Conservation (phyloP, 225 moss, liverwort and hornwort species). For the Pseudisothecium myosuroides region DNA sequence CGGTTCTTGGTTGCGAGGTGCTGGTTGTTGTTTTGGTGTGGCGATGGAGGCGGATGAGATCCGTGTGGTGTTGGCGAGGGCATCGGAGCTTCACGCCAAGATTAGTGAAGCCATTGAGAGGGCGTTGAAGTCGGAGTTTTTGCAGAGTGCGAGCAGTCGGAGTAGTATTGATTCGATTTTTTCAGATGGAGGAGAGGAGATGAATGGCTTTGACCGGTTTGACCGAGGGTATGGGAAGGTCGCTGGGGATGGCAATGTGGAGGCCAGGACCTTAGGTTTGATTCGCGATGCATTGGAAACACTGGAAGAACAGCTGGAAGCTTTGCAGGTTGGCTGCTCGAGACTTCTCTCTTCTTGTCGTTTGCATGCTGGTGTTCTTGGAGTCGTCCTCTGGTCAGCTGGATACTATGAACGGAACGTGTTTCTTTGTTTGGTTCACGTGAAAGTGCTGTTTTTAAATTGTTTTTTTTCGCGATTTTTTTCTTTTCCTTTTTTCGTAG, state of each 20-base stretch:
- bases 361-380: background rate
- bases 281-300: conserved; percentile 93
- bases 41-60: conserved; percentile 89
- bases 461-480: too few relatives aligned
- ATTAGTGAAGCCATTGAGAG: conserved; percentile 92
- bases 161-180: conserved; percentile 16
- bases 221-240: conserved; percentile 11
- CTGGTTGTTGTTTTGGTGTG: background rate
- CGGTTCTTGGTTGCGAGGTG: background rate
- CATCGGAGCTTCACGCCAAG: conserved; percentile 86
- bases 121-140: conserved; percentile 76
- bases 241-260: conserved; percentile 51
- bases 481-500: background rate
- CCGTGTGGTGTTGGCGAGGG: conserved; percentile 79
- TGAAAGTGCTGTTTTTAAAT: background rate
- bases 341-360: background rate
- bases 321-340: conserved; percentile 55
- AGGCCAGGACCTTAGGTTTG: conserved; percentile 73
- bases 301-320: conserved; percentile 84
- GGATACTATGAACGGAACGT: background rate
- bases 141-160: conserved; percentile 39
- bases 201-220: conserved; percentile 29
- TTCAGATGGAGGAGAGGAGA: conserved; percentile 15
- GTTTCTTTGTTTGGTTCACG: background rate
- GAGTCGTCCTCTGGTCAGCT: background rate